Percentiles rank a stretch among this genome's conserved stretches.
These are phyloP conservation scores for Macrolepiota fuliginosa DNA, from an alignment of 768 basidiomycete genomes.

Conservation along the genomic window DNA sequence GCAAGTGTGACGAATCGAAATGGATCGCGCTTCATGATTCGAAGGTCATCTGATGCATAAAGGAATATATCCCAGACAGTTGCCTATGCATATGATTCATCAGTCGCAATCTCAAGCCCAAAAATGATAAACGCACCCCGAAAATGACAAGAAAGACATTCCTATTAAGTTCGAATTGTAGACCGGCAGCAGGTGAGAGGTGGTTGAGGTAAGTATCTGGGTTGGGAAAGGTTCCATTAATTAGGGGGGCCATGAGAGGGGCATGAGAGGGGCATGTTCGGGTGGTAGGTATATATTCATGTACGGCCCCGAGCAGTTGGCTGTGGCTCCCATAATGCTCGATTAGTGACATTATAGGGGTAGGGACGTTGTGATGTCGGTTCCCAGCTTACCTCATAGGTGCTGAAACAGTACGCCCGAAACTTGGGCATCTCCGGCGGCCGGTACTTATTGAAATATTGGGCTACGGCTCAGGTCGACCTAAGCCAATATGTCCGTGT, in stretches of 20 bases:
- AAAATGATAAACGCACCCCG: neutral
- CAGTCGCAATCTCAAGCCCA: neutral
- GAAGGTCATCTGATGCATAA: neutral
- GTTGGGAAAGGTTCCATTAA: neutral
- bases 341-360: no score
- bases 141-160: neutral
- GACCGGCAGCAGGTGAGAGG: neutral
- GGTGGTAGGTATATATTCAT: no score
- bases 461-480: no score
- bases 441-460: no score
- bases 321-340: no score
- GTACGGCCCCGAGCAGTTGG: no score
- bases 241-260: neutral
- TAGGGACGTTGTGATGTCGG: no score
- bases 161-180: neutral
- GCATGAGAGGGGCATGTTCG: neutral
- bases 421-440: no score
- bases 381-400: no score
- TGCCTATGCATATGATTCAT: neutral
- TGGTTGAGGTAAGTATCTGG: slow-evolving; percentile 2
- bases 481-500: no score
- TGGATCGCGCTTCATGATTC: neutral
- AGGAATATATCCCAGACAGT: neutral
- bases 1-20: neutral
- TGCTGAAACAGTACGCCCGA: no score